Evolutionary conservation across 1,139 yeast genomes (phyloP), one percentile per base, ranked within the genome.

Genomic region (Scheffersomyces quercinus): DNA sequence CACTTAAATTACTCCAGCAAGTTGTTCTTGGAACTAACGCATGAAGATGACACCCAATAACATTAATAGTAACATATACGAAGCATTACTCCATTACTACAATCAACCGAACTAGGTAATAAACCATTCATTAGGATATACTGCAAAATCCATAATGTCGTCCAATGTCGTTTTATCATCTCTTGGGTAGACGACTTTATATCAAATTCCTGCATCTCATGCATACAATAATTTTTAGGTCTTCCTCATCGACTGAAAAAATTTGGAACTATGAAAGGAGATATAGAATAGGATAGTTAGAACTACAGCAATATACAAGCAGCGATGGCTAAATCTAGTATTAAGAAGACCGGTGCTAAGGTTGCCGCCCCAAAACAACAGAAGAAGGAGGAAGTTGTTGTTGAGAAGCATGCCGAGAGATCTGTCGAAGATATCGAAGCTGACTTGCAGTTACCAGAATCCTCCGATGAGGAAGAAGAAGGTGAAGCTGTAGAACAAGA

Each of bases 1-100:
- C 93, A 0, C 78, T 77, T 57, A 55, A 62, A 39, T 59, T 79
- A 49, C 59, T 77, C 44, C 66, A 62, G 24, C 36, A 43, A 29
- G 51, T 50, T 13, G 36, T 51, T 26, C 24, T 38, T n/a, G 11
- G 29, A 5, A 37, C 40, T 15, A 29, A 13, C 6, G 3, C 12
- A 34, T 20, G 31, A 38, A 32, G 37, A 20, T 35, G 34, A 32
- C 28, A 28, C 9, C 15, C 28, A 35, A 39, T 30, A 7, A 29
- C 26, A 8, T 12, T n/a, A 36, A 10, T n/a, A 26, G 12, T 3
- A 12, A 31, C 30, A 33, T 24, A 38, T 36, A 38, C 39, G 12
- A 15, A 37, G 24, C 33, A 20, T 20, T 8, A 20, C 8, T 20
- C 26, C 9, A 6, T 20, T 8, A 20, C 8, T 20, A 1, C 24